Evolutionary conservation across 2,329 filamentous ascomycete genomes (phyloP).

Genomic region (Talaromyces sp.): DNA sequence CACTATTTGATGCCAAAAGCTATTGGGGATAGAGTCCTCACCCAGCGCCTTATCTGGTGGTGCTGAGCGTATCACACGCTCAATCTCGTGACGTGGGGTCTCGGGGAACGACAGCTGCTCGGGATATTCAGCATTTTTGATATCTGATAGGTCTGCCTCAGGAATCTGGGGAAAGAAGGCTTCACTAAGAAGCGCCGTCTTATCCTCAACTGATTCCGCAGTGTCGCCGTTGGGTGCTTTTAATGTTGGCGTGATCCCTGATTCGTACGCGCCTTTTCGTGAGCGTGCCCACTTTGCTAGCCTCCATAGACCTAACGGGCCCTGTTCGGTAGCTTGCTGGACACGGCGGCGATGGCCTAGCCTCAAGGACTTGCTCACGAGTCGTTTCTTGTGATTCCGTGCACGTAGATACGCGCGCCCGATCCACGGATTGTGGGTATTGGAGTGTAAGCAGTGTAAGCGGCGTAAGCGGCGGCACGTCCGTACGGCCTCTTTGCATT

Average conservation of each 20-base stretch:
- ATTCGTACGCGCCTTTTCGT: background rate
- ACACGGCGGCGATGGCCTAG: slow-evolving; percentile 24
- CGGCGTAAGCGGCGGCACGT: background rate
- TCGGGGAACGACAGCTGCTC: background rate
- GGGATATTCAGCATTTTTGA: background rate
- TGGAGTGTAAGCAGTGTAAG: background rate
- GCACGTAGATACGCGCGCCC: slow-evolving; percentile 14
- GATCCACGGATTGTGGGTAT: background rate
- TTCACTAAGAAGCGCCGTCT: background rate
- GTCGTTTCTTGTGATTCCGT: slow-evolving; percentile 18
- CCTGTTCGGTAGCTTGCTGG: slow-evolving; percentile 23
- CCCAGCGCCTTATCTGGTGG: background rate
- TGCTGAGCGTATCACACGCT: background rate
- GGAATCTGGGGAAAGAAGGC: background rate
- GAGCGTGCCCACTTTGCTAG: slow-evolving; percentile 26
- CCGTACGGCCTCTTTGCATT: background rate
- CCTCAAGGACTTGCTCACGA: slow-evolving; percentile 18
- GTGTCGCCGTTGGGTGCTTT: background rate
- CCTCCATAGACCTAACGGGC: slow-evolving; percentile 23
- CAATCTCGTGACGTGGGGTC: background rate
- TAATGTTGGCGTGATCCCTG: background rate
- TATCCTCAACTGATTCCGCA: background rate
- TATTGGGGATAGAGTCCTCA: background rate
- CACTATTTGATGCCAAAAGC: background rate
- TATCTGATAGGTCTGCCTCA: background rate